These are phyloP conservation scores for Tylopilus subfusipes DNA, from an alignment of 768 basidiomycete genomes.

Conservation along the genomic window DNA sequence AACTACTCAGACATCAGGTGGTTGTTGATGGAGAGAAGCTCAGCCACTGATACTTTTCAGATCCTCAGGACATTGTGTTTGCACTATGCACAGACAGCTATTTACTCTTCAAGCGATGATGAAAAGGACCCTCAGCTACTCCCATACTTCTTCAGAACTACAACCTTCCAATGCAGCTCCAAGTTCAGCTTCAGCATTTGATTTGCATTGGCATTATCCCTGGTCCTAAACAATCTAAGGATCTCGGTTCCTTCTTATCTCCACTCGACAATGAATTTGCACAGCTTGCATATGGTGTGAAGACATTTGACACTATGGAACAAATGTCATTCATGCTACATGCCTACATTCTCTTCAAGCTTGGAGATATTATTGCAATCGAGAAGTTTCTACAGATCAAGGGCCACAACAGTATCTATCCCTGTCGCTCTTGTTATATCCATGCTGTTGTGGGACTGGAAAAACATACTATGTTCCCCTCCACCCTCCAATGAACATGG, in stretches of 20 bases:
- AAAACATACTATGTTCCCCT: no score
- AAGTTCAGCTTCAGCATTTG: no score
- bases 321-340: no score
- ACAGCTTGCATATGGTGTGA: neutral
- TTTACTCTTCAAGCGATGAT: neutral
- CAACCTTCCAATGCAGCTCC: neutral
- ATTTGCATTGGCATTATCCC: no score
- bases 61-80: neutral
- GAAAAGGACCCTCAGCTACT: neutral
- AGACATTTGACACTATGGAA: neutral
- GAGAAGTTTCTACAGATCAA: no score
- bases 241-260: neutral
- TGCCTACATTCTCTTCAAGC: no score
- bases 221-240: neutral
- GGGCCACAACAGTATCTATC: no score
- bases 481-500: no score
- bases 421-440: no score
- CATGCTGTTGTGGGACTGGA: no score
- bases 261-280: neutral
- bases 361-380: no score
- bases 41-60: neutral
- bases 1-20: no score
- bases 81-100: neutral
- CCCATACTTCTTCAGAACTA: neutral
- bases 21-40: neutral